Base-by-base conservation (phyloP, 305 asterid species). In the Vinca major region DNA sequence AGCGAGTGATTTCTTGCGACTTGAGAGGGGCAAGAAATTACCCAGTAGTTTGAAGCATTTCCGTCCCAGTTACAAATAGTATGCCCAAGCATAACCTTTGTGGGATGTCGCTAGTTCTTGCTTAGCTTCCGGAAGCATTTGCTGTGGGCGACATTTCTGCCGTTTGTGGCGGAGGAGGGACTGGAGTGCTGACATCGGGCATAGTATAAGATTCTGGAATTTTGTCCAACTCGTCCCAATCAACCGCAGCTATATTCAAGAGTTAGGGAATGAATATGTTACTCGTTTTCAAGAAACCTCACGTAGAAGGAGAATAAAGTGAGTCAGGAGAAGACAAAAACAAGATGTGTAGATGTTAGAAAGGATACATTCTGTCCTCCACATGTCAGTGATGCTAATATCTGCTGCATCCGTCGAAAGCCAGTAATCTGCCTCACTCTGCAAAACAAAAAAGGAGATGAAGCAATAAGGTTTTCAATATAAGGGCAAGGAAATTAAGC, bases 351-450 rank as follows among this genome's bases (percentile, higher is more conserved):
- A 13, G 64, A 26, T 54, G 50, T 20, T 37, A 56, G 10, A 63
- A 52, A 84, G 88, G 90, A 91, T 89, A 91, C 97, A 71, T 62
- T 84, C 91, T 45, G 84, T 76, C 53, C 80, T 73, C 95, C 95
- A 91, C 93, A 91, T 82, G 78, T 87, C 92, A n/a, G 89, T 79
- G 80, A 87, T 82, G 84, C 96, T 89, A 72, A 86, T 82, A 72
- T 72, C 93, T 64, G 85, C 80, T 26, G 33, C 33, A 60, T 87
- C 95, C 2, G 95, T 84, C 70, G 78, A 74, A 44, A 89, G 89
- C 95, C 91, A 87, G 79, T 87, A 87, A 83, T 87, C 97, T 65
- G 92, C 89, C 74, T 79, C 95, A 21, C 74, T 86, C 97, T 89
- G 92, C 80, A 77, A 57, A 68, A 3, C 56, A n/a, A 16, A 63